Conservation (phyloP, 2,329 filamentous ascomycete species). For the Xylaria digitata region DNA sequence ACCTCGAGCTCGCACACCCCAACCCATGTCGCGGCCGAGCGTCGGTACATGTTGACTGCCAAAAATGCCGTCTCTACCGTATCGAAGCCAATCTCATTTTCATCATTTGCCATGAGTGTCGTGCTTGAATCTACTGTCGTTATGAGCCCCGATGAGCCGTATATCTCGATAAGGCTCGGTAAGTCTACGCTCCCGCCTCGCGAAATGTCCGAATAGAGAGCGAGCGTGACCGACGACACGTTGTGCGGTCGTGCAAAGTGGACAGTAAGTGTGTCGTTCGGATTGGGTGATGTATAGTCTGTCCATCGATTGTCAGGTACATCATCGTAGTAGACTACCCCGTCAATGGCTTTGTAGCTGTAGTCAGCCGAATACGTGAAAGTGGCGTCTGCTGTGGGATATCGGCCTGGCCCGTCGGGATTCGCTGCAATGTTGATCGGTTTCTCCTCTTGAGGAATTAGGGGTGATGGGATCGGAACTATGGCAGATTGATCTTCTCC, state of each 20-base stretch:
- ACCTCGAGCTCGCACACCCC: slow-evolving; percentile 52
- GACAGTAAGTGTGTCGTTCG: slow-evolving; percentile 51
- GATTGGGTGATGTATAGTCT: slow-evolving; percentile 50
- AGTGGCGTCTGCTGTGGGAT: slow-evolving; percentile 52
- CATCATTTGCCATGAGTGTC: slow-evolving; percentile 45
- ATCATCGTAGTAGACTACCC: slow-evolving; percentile 55
- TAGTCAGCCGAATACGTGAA: slow-evolving; percentile 51
- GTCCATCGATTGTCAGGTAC: slow-evolving; percentile 56
- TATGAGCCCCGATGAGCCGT: slow-evolving; percentile 43
- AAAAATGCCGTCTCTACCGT: slow-evolving; percentile 47
- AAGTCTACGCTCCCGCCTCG: slow-evolving; percentile 51
- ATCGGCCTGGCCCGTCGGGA: slow-evolving; percentile 49
- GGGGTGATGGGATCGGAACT: slow-evolving; percentile 38
- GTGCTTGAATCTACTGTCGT: slow-evolving; percentile 37
- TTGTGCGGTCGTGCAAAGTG: slow-evolving; percentile 51
- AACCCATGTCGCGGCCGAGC: slow-evolving; percentile 42
- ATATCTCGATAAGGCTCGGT: slow-evolving; percentile 45
- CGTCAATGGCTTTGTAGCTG: slow-evolving; percentile 55
- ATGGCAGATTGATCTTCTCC: slow-evolving; percentile 34
- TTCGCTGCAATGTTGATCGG: slow-evolving; percentile 58
- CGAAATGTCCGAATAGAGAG: slow-evolving; percentile 50
- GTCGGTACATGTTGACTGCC: slow-evolving; percentile 48
- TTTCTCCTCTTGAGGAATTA: slow-evolving; percentile 38
- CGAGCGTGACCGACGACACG: slow-evolving; percentile 50
- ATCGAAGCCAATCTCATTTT: slow-evolving; percentile 46